Base-by-base conservation (phyloP, 1,284 basidiomycete genomes). In the Malassezia cuniculi region DNA sequence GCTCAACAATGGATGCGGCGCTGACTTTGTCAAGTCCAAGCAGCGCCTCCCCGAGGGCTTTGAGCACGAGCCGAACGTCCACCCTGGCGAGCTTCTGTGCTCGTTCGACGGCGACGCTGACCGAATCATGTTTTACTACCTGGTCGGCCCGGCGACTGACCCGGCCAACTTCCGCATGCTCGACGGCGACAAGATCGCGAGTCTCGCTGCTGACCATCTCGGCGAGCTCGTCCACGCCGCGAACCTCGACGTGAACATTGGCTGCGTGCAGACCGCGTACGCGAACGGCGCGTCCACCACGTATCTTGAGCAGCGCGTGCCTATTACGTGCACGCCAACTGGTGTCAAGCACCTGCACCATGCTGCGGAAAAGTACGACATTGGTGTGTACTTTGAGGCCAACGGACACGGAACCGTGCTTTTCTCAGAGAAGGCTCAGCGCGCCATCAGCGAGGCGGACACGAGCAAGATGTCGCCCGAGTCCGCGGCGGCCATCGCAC, bases 311-410 rank as follows among this genome's bases (percentile, higher is more conserved):
- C 48, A 63, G 46, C 78, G 82, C 36, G 75, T 95, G 16, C 89
- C 93, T 22, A 85, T 97, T 15, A 82, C 81, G 55, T 99, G 93
- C 69, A 89, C 93, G 2, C 75, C 87, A 5, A 99, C 93, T 6
- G 93, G 93, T 27, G 93, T 99, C 48, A 99, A 99, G 70, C 82
- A 97, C 67, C 77, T 97, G 34, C 93, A 99, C 66, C 90, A 95
- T 67, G 93, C 89, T 6, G 93, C 93, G 6, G 85, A 90, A 60
- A 77, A 79, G 52, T 97, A 81, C 69, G 79, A 87, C 63, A 77
- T 97, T 50, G 93, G 93, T 19, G 85, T 97, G 31, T 99, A 99
- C 72, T 99, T 99, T 62, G 93, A 99, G 70, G 93, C 93, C 36
- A 99, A 99, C 66, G 93, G 93, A 1, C 93, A 99, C 60, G 93